Conservation (phyloP, 2,329 filamentous ascomycete genomes). For the Aaosphaeria arxii region DNA sequence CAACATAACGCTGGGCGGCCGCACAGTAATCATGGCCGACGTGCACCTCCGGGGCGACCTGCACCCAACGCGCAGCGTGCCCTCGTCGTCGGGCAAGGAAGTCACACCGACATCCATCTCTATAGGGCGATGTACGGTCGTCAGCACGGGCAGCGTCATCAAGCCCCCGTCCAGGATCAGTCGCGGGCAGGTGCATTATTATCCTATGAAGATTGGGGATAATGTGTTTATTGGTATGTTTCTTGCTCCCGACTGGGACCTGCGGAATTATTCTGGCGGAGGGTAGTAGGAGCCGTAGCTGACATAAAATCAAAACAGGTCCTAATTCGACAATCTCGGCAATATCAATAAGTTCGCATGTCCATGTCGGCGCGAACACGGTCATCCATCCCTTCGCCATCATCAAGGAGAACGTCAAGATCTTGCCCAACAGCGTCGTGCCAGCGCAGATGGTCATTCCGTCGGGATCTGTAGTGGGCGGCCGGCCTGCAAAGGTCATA, state of each 20-base stretch:
- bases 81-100: constrained; percentile 27
- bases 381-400: constrained; percentile 84
- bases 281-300: background rate
- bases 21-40: constrained; percentile 89
- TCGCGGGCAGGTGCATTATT: constrained; percentile 72
- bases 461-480: constrained; percentile 84
- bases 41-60: constrained; percentile 93
- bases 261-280: background rate
- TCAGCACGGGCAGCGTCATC: constrained; percentile 74
- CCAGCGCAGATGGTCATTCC: constrained; percentile 88
- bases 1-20: constrained; percentile 96
- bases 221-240: constrained; percentile 84
- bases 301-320: constrained; percentile 18
- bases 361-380: constrained; percentile 75
- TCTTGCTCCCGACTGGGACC: background rate
- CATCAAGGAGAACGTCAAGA: constrained; percentile 87
- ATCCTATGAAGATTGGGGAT: constrained; percentile 88
- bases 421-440: constrained; percentile 80
- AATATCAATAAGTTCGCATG: constrained; percentile 78
- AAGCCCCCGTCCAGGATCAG: constrained; percentile 81
- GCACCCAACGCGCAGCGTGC: constrained; percentile 40
- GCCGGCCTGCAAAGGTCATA: constrained; percentile 7
- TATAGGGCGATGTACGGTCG: constrained; percentile 88
- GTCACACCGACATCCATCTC: constrained; percentile 61
- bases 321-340: constrained; percentile 71